Conservation (phyloP, 805 yeast species). For the Clavispora vitiphila region DNA sequence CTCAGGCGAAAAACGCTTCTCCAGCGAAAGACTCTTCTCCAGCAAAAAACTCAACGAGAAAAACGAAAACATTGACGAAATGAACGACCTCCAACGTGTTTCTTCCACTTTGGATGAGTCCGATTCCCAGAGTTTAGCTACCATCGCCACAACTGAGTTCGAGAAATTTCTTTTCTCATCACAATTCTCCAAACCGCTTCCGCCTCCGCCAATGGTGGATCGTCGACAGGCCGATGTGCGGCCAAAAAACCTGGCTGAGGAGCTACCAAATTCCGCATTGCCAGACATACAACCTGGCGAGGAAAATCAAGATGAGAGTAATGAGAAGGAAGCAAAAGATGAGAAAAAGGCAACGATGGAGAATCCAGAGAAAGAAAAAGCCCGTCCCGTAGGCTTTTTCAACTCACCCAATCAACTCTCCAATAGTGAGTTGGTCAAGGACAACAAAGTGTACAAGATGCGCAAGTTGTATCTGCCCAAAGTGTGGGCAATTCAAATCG, state of each 20-base stretch:
- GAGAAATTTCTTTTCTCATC: constrained; percentile 33
- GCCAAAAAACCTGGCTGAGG: not conserved
- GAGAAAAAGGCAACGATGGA: too few species aligned
- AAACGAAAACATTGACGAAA: too few species aligned
- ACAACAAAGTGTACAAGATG: constrained; percentile 30
- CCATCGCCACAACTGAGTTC: constrained; percentile 35
- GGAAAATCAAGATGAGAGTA: too few species aligned
- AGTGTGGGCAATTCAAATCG: constrained; percentile 59
- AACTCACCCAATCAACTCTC: constrained; percentile 4
- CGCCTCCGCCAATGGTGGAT: constrained; percentile 5
- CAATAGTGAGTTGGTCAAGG: constrained; percentile 29
- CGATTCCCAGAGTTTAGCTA: constrained; percentile 26
- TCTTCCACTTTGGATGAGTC: not conserved
- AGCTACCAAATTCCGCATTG: too few species aligned
- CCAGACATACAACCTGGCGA: too few species aligned
- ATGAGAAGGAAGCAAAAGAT: too few species aligned
- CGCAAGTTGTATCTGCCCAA: constrained; percentile 33
- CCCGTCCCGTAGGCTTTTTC: not conserved
- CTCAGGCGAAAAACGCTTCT: too few species aligned
- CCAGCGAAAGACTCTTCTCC: too few species aligned
- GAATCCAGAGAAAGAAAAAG: too few species aligned
- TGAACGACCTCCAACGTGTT: too few species aligned
- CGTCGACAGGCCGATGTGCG: not conserved
- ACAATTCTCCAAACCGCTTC: constrained; percentile 26
- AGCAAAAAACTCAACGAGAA: too few species aligned